Evolutionary conservation across 2,329 filamentous ascomycete genomes (phyloP), one percentile per base, ranked within the genome.

Genomic region (Xylariaceae sp.): DNA sequence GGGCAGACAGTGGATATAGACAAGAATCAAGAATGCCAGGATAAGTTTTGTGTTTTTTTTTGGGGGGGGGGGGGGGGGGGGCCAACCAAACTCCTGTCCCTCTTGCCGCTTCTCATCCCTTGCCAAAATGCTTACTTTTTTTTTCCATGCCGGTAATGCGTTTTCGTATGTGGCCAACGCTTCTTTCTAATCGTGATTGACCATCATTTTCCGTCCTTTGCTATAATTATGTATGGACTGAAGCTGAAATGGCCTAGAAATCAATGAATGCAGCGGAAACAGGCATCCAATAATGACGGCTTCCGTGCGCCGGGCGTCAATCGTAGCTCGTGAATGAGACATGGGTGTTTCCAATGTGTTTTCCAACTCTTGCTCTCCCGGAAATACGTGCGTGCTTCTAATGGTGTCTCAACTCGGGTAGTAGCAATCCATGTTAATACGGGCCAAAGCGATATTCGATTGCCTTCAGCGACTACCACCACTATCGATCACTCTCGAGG

Each of bases 401-500:
- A 32, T 50, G 31, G 37, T 48, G 30, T 31, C 41, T 42, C 37
- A 50, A 49, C 50, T 52, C 19, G 45, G 12, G 12, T 39, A 9
- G 12, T 39, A 51, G 45, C 26, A 40, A 45, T 56, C 30, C 31
- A 30, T 42, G 37, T 49, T 19, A 46, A 47, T 56, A 46, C 41
- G 54, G 34, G 5, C 6, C 34, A 27, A 41, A 32, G 42, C 40
- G 41, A 49, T 45, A 41, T 26, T 45, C 46, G 29, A 4, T 52
- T 35, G 34, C 35, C 31, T 44, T 69, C 56, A 68, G 53, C 66
- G 65, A 19, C 66, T 63, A 31, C 63, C 61, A 41, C 68, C 65
- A n/a, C 63, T 60, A 35, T 69, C 66, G 37, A 67, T 63, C 11
- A 64, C 61, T 46, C 66, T 62, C 3, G 64, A 56, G 9, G 64